phyloP scores from a whole-genome alignment of 345 rosid species.

The Odontarrhena argentea region DNA sequence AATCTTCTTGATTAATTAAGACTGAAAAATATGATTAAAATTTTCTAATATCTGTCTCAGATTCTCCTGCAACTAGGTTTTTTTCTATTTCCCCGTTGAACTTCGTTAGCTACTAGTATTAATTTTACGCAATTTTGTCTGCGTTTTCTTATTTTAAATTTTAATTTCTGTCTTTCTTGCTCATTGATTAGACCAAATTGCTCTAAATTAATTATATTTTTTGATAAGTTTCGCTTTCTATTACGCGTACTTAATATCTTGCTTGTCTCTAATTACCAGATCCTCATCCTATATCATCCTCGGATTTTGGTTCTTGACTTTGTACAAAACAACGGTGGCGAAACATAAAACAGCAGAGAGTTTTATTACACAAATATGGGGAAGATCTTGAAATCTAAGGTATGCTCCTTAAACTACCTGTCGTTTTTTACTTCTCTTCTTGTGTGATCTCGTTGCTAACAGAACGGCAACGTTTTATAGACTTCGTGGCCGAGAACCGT shows the following conservation, averaged over 20 bases:
- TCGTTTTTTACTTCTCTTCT: background rate
- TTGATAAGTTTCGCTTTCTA: slow-evolving; percentile 19
- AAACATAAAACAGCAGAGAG: slow-evolving; percentile 38
- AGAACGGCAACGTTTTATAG: slow-evolving; percentile 41
- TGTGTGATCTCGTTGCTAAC: background rate
- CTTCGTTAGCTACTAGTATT: slow-evolving; percentile 29
- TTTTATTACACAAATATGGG: slow-evolving; percentile 46
- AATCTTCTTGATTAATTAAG: slow-evolving; percentile 10
- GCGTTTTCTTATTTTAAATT: slow-evolving; percentile 30
- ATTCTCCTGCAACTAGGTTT: slow-evolving; percentile 57
- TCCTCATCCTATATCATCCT: slow-evolving; percentile 38
- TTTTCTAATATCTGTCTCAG: slow-evolving; percentile 33
- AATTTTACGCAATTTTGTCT: slow-evolving; percentile 21
- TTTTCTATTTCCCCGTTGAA: slow-evolving; percentile 43
- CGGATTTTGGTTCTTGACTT: slow-evolving; percentile 33
- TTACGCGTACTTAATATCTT: slow-evolving; percentile 26
- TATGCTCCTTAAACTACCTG: slow-evolving; percentile 28
- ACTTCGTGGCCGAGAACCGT: slow-evolving; percentile 75
- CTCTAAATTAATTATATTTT: slow-evolving; percentile 18
- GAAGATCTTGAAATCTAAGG: slow-evolving; percentile 62
- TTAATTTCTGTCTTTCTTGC: slow-evolving; percentile 37
- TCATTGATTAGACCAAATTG: slow-evolving; percentile 41
- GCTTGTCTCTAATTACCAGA: slow-evolving; percentile 36
- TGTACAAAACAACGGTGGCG: slow-evolving; percentile 43
- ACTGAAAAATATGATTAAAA: slow-evolving; percentile 4